A percentile compares a stretch with the other conserved stretches of the same genome.
phyloP scores from a whole-genome alignment of 2,329 filamentous ascomycete genomes.

The Bipolaris cookei region DNA sequence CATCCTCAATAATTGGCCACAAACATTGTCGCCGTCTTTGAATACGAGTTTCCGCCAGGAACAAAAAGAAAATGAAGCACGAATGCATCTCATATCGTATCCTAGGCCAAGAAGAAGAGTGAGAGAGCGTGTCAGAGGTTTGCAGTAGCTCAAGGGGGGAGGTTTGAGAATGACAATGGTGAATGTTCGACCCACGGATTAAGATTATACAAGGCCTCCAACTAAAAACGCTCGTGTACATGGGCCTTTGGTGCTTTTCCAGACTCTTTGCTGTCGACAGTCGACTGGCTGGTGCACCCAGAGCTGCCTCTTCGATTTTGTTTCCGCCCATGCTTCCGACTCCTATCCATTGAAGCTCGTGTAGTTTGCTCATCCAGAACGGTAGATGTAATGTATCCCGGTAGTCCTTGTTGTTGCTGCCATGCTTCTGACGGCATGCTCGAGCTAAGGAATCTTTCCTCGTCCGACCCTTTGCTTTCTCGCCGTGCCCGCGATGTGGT shows the following conservation, averaged over 20 bases:
- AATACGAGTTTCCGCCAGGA: no score
- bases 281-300: conserved; percentile 18
- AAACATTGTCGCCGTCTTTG: no score
- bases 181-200: neutral
- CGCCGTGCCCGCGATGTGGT: conserved; percentile 32
- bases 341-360: conserved; percentile 6
- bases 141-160: no score
- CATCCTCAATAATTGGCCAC: no score
- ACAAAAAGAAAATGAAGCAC: no score
- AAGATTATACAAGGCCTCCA: neutral
- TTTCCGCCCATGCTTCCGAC: neutral
- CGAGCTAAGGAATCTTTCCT: conserved; percentile 27
- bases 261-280: conserved; percentile 17
- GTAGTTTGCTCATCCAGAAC: conserved; percentile 21
- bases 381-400: conserved; percentile 26
- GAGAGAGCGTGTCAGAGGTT: no score
- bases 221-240: conserved; percentile 11
- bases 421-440: conserved; percentile 17
- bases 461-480: conserved; percentile 28
- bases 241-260: conserved; percentile 3
- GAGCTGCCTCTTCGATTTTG: conserved; percentile 18
- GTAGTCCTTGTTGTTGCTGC: conserved; percentile 21
- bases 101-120: no score
- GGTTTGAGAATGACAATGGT: no score
- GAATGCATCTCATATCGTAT: no score